Conservation (phyloP, 495 filamentous ascomycete genomes). For the Trichoderma asperelloides region DNA sequence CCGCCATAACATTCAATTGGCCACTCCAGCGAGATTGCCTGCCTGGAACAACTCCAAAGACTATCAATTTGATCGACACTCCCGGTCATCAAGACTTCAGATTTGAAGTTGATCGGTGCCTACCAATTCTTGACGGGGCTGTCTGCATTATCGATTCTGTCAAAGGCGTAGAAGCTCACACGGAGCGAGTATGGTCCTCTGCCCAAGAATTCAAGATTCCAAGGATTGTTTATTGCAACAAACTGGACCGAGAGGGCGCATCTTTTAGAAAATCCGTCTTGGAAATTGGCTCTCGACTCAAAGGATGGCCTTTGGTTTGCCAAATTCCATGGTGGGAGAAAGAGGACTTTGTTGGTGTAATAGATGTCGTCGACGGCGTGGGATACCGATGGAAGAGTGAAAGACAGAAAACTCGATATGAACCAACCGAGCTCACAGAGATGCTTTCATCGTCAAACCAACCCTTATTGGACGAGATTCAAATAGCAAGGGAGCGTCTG, state of each 20-base stretch:
- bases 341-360: slow-evolving; percentile 69
- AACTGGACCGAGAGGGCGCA: slow-evolving; percentile 90
- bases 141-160: slow-evolving; percentile 96
- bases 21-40: slow-evolving; percentile 26
- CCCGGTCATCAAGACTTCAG: slow-evolving; percentile 98
- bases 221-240: slow-evolving; percentile 84
- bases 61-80: slow-evolving; percentile 92
- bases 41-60: slow-evolving; percentile 33
- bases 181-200: slow-evolving; percentile 93
- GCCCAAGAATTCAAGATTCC: slow-evolving; percentile 81
- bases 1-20: slow-evolving; percentile 94
- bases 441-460: slow-evolving; percentile 25
- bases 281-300: slow-evolving; percentile 70
- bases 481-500: slow-evolving; percentile 63
- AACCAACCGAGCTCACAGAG: slow-evolving; percentile 17
- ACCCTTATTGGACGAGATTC: slow-evolving; percentile 58
- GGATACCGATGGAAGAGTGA: slow-evolving; percentile 50
- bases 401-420: slow-evolving; percentile 30
- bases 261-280: slow-evolving; percentile 79
- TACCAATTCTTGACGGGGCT: slow-evolving; percentile 89
- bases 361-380: slow-evolving; percentile 60
- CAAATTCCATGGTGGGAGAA: slow-evolving; percentile 91
- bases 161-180: slow-evolving; percentile 95
- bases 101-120: slow-evolving; percentile 88
- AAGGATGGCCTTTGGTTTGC: slow-evolving; percentile 81